Percentiles rank a stretch among this genome's conserved stretches.
Conservation (phyloP, 192 early-diverging fungal species). For the Cladochytrium replicatum region DNA sequence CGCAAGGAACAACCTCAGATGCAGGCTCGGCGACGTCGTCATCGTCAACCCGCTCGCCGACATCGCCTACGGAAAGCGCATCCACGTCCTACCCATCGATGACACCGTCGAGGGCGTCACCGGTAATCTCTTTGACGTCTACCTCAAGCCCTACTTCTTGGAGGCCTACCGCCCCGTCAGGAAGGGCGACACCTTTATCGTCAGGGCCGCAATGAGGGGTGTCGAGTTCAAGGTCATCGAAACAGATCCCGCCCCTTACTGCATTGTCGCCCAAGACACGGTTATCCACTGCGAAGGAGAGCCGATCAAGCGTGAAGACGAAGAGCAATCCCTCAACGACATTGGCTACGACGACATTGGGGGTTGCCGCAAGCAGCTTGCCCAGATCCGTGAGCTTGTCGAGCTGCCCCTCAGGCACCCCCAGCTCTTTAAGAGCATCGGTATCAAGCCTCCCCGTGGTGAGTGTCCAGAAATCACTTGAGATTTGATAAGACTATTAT, state of each 20-base stretch:
- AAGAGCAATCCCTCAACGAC: constrained; percentile 83
- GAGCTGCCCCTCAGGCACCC: constrained; percentile 96
- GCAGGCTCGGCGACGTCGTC: constrained; percentile 93
- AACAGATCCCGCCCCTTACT: constrained; percentile 88
- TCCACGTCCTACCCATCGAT: constrained; percentile 94
- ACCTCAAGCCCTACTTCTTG: constrained; percentile 96
- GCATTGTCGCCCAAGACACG: constrained; percentile 96
- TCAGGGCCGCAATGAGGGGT: constrained; percentile 91
- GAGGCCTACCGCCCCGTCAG: constrained; percentile 95
- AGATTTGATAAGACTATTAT: too few species aligned
- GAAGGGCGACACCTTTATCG: constrained; percentile 90
- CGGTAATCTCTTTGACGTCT: constrained; percentile 95
- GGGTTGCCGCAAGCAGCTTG: constrained; percentile 96
- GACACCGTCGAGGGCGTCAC: constrained; percentile 97
- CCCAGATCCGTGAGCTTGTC: constrained; percentile 97
- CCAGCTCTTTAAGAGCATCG: constrained; percentile 97
- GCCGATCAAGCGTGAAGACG: constrained; percentile 97
- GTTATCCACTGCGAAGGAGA: constrained; percentile 98
- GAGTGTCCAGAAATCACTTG: neutral
- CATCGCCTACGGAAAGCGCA: constrained; percentile 95
- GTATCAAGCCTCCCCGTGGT: constrained; percentile 97
- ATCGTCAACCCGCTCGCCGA: constrained; percentile 89
- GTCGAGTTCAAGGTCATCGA: constrained; percentile 99
- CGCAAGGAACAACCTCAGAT: constrained; percentile 88
- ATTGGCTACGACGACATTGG: constrained; percentile 99